Conservation (phyloP, 2,329 filamentous ascomycete species). For the Helotiales sp. region DNA sequence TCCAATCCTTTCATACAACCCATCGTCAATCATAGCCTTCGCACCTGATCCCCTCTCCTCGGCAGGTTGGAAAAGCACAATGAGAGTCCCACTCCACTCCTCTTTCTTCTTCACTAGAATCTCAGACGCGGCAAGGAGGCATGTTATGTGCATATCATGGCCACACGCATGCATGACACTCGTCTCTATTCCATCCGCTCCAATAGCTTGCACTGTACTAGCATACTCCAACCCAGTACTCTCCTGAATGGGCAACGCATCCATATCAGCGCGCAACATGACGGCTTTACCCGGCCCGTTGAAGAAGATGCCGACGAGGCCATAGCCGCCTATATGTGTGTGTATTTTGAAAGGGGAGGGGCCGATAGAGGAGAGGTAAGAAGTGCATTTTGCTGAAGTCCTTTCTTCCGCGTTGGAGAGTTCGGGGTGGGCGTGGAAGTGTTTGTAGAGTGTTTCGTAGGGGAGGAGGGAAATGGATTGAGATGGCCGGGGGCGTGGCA, state of each 20-base stretch:
- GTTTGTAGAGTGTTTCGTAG: conserved; percentile 61
- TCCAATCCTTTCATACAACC: conserved; percentile 57
- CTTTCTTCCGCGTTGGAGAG: conserved; percentile 60
- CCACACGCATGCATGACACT: conserved; percentile 73
- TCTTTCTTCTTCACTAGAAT: conserved; percentile 51
- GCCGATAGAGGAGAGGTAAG: conserved; percentile 44
- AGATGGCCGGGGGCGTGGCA: too few species aligned
- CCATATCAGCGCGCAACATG: conserved; percentile 65
- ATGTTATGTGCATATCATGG: conserved; percentile 68
- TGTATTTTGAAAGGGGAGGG: conserved; percentile 50
- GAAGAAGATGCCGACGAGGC: conserved; percentile 57
- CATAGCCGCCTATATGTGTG: conserved; percentile 60
- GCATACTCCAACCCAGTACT: conserved; percentile 60
- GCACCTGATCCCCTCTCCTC: conserved; percentile 70
- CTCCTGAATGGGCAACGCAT: conserved; percentile 63
- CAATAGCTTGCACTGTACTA: conserved; percentile 48
- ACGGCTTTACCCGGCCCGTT: conserved; percentile 62
- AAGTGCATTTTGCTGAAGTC: conserved; percentile 54
- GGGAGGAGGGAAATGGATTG: conserved; percentile 20
- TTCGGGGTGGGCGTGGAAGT: conserved; percentile 63
- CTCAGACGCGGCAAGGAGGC: conserved; percentile 59
- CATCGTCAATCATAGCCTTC: conserved; percentile 64
- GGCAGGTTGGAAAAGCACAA: conserved; percentile 69
- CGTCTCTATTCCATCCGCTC: conserved; percentile 53
- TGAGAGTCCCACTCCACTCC: conserved; percentile 64